Base-by-base conservation (phyloP, 139 green algal species). In the Pleodorina starrii region DNA sequence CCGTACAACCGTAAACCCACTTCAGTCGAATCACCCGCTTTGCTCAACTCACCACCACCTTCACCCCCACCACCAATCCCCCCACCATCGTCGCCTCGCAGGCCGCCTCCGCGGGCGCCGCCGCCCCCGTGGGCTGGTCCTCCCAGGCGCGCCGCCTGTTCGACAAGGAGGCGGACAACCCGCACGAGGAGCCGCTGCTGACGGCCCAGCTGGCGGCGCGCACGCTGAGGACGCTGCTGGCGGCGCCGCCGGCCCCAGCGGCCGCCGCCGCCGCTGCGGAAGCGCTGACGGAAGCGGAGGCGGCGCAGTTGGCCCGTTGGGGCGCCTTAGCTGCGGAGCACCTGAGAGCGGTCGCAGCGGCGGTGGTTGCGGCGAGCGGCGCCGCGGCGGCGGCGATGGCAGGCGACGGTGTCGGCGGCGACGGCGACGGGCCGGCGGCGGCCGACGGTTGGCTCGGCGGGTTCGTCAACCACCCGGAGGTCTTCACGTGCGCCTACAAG, bases 91-190 rank as follows among this genome's bases (percentile, higher is more conserved):
- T 84, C 73, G 3, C 54, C 54, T 7, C n/a, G 44, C 74, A 82
- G 44, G 74, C 74, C 44, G 68, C n/a, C 29, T 83, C 79, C 40
- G 19, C 42, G 7, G 60, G 29, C 7, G 42, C 80, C 60, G 17
- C 51, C 27, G 80, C 27, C 29, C 17, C 17, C 16, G 19, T 42
- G 10, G 80, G 27, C 2, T 50, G 40, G 36, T 46, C 80, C 54
- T 66, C 84, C 40, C 72, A 80, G 43, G 74, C 74, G 29, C 73
- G 91, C 9, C 87, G 94, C 25, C 89, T 98, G 40, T 98, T 99
- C 90, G 97, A 98, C 66, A 94, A 93, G 19, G 97, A 98, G 91
- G 48, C 88, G 5, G 97, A 98, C 85, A 98, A 98, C 90, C 94
- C 96, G 17, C 96, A 98, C 73, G 91, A 96, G 82, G 97, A 98